These are phyloP conservation scores for Zychaea mexicana DNA, from an alignment of 371 early-diverging fungal genomes.

Conservation along the genomic window DNA sequence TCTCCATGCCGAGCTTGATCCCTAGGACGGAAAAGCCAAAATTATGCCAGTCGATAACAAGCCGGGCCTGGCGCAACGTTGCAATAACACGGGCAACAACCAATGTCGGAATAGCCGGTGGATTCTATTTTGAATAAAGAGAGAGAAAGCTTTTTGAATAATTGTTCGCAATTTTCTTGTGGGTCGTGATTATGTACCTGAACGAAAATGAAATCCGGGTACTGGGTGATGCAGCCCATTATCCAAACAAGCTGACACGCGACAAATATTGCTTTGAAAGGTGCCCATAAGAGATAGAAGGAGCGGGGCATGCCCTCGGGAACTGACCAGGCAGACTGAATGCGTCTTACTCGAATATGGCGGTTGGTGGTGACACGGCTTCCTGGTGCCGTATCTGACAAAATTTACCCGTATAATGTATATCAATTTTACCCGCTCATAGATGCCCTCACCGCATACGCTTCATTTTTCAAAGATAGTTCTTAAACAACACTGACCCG, in stretches of 20 bases:
- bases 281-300: conserved; percentile 61
- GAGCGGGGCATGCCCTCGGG: conserved; percentile 57
- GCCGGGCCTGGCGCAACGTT: conserved; percentile 58
- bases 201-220: conserved; percentile 75
- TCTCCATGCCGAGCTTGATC: conserved; percentile 64
- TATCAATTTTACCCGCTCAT: background rate
- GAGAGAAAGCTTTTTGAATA: too few species aligned
- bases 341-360: conserved; percentile 44
- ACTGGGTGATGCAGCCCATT: conserved; percentile 42
- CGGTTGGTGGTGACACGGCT: conserved; percentile 36
- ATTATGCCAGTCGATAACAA: conserved; percentile 98
- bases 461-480: too few species aligned
- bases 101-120: conserved; percentile 94
- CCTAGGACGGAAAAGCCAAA: conserved; percentile 90
- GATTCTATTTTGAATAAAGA: conserved; percentile 68
- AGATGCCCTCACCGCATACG: too few species aligned
- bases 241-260: conserved; percentile 48
- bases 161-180: too few species aligned
- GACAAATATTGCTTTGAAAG: conserved; percentile 63
- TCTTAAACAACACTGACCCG: conserved; percentile 40
- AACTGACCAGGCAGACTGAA: conserved; percentile 49
- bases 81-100: conserved; percentile 70
- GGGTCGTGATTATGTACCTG: too few species aligned
- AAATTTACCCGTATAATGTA: background rate
- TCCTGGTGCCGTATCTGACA: conserved; percentile 43